These are phyloP conservation scores for Auricularia cornea DNA, from an alignment of 768 basidiomycete species.

Conservation along the genomic window DNA sequence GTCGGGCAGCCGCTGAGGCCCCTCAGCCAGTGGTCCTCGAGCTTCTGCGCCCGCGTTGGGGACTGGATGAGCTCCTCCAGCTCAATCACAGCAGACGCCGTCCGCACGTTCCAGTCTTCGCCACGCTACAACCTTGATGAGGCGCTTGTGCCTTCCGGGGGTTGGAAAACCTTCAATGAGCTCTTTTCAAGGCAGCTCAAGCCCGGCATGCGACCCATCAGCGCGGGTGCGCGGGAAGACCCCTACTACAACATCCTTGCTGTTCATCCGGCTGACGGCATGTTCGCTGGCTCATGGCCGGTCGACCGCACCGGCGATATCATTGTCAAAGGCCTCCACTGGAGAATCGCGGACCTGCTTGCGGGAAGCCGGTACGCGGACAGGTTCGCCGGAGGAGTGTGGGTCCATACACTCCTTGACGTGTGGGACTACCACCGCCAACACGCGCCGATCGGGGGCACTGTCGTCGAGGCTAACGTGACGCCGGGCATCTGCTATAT, in stretches of 20 bases:
- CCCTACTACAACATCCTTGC: conserved; percentile 6
- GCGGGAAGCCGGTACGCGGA: conserved; percentile 7
- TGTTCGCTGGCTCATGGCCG: conserved; percentile 6
- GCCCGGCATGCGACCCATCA: conserved; percentile 5
- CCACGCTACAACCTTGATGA: conserved; percentile 11
- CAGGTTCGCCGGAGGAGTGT: conserved; percentile 10
- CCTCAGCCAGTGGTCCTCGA: too few relatives aligned
- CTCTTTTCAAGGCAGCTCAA: conserved; percentile 14
- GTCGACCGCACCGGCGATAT: conserved; percentile 3
- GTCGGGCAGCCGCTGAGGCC: too few relatives aligned
- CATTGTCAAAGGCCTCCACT: conserved; percentile 12
- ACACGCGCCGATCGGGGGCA: conserved; percentile 15
- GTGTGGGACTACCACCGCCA: conserved; percentile 15
- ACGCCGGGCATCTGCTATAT: conserved; percentile 16
- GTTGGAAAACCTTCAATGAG: conserved; percentile 16
- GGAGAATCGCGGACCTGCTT: conserved; percentile 13
- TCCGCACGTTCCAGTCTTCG: conserved; percentile 9
- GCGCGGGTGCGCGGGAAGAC: too few relatives aligned
- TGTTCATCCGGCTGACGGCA: conserved; percentile 5
- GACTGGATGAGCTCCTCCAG: conserved; percentile 12
- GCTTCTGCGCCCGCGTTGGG: too few relatives aligned
- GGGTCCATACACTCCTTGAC: conserved; percentile 13
- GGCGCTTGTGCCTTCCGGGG: conserved; percentile 4
- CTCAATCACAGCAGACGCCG: conserved; percentile 8
- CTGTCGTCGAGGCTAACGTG: conserved; percentile 11